Evolutionary conservation across 768 basidiomycete genomes (phyloP).

Genomic region (Russula earlei): DNA sequence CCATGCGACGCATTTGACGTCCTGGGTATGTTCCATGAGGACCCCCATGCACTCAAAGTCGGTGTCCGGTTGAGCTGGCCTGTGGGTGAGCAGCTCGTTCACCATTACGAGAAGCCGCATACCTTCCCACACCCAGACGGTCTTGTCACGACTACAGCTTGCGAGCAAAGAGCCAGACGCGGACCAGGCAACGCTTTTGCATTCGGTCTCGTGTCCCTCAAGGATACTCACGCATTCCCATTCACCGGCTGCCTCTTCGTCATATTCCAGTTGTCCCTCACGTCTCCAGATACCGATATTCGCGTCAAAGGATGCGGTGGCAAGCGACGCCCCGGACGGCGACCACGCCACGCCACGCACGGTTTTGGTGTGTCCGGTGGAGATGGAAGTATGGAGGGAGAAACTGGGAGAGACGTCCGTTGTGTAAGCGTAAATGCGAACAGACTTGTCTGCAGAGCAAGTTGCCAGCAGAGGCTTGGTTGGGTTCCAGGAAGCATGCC

Average conservation of each 20-base stretch:
- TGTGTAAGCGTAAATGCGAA: slow-evolving; percentile 71
- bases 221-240: slow-evolving; percentile 86
- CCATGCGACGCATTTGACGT: slow-evolving; percentile 93
- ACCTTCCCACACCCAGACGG: slow-evolving; percentile 99
- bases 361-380: slow-evolving; percentile 80
- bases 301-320: slow-evolving; percentile 90
- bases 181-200: slow-evolving; percentile 48
- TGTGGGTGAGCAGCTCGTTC: background rate
- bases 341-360: slow-evolving; percentile 84
- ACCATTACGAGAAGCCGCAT: background rate
- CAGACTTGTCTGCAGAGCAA: slow-evolving; percentile 90
- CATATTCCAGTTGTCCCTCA: slow-evolving; percentile 37
- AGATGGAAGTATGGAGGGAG: slow-evolving; percentile 52
- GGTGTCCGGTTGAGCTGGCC: slow-evolving; percentile 75
- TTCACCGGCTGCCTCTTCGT: slow-evolving; percentile 31
- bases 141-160: slow-evolving; percentile 92
- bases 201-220: slow-evolving; percentile 95
- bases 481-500: slow-evolving; percentile 88
- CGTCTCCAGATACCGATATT: slow-evolving; percentile 89
- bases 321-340: slow-evolving; percentile 77
- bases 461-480: slow-evolving; percentile 73
- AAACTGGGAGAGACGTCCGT: slow-evolving; percentile 32
- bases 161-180: slow-evolving; percentile 57
- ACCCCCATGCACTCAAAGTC: slow-evolving; percentile 95
- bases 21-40: slow-evolving; percentile 93